Evolutionary conservation across 345 rosid genomes (phyloP).

Genomic region (Viola odorata): DNA sequence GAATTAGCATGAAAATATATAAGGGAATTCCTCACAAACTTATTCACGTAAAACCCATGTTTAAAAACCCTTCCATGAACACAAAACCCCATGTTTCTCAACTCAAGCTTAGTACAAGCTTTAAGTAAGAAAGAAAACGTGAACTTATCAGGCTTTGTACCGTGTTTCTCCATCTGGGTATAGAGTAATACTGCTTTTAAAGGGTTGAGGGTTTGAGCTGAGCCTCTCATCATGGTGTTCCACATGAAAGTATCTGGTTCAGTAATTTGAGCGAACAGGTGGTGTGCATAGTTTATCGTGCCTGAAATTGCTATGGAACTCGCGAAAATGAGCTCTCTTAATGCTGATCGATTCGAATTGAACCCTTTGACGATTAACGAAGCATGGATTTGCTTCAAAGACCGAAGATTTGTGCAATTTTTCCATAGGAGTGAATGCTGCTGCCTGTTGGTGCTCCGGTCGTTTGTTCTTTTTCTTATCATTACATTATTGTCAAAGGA

Average conservation of each 20-base stretch:
- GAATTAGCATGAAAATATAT: constrained; percentile 60
- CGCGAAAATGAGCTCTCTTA: constrained; percentile 51
- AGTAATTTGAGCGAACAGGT: constrained; percentile 49
- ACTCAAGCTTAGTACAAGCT: constrained; percentile 54
- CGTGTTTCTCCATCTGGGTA: constrained; percentile 44
- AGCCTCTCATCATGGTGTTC: constrained; percentile 57
- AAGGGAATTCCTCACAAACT: constrained; percentile 52
- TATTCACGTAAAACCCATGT: constrained; percentile 46
- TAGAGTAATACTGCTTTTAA: constrained; percentile 34
- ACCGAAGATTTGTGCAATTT: constrained; percentile 40
- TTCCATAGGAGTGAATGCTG: constrained; percentile 46
- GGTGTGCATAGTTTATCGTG: constrained; percentile 47
- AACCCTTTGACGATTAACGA: constrained; percentile 39
- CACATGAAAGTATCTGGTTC: constrained; percentile 51
- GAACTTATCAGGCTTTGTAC: constrained; percentile 41
- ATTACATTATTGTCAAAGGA: constrained; percentile 9
- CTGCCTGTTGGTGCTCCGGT: constrained; percentile 37
- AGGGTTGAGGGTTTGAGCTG: constrained; percentile 46
- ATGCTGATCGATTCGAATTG: constrained; percentile 37
- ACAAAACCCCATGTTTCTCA: constrained; percentile 47
- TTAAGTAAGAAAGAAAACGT: constrained; percentile 66
- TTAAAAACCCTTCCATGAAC: constrained; percentile 55
- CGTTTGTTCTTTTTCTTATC: constrained; percentile 50
- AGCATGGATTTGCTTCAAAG: constrained; percentile 57
- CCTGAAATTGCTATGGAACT: constrained; percentile 38